Evolutionary conservation across 2,329 filamentous ascomycete genomes (phyloP).

Genomic region (Aulographum hederae): DNA sequence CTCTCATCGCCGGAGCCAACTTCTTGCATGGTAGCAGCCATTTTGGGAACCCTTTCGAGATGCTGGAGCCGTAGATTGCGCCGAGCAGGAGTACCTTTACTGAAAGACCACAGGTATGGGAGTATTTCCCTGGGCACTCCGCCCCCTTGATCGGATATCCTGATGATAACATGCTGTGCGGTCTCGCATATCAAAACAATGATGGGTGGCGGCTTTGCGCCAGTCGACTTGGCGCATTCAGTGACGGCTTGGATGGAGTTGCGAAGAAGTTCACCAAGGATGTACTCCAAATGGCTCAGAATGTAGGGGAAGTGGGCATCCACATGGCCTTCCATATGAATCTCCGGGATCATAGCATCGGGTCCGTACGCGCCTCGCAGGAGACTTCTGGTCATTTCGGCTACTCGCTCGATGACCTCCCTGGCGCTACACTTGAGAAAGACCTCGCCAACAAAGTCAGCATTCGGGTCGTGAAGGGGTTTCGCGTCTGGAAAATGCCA

Average conservation of each 20-base stretch:
- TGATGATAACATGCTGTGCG: conserved; percentile 84
- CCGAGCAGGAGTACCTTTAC: conserved; percentile 77
- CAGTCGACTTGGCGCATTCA: conserved; percentile 41
- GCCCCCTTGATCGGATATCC: conserved; percentile 87
- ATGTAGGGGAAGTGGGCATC: conserved; percentile 93
- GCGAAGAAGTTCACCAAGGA: conserved; percentile 81
- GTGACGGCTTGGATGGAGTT: conserved; percentile 90
- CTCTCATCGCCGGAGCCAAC: conserved; percentile 26
- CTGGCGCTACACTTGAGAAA: conserved; percentile 84
- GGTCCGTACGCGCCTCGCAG: conserved; percentile 58
- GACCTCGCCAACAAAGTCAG: conserved; percentile 88
- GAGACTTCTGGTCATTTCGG: conserved; percentile 55
- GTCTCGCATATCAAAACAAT: conserved; percentile 91
- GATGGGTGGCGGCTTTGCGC: conserved; percentile 53
- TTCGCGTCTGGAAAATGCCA: conserved; percentile 76
- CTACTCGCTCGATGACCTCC: conserved; percentile 75
- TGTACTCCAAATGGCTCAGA: conserved; percentile 88
- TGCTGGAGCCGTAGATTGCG: conserved; percentile 66
- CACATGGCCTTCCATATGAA: conserved; percentile 68
- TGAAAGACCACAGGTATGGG: conserved; percentile 91
- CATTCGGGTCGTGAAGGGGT: conserved; percentile 38
- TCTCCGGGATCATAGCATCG: conserved; percentile 54
- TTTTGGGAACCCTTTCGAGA: conserved; percentile 67
- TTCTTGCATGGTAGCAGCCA: conserved; percentile 89
- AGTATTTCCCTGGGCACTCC: conserved; percentile 73